These are phyloP conservation scores for Pleurotus salmoneostramineus DNA, from an alignment of 768 basidiomycete genomes.

Conservation along the genomic window DNA sequence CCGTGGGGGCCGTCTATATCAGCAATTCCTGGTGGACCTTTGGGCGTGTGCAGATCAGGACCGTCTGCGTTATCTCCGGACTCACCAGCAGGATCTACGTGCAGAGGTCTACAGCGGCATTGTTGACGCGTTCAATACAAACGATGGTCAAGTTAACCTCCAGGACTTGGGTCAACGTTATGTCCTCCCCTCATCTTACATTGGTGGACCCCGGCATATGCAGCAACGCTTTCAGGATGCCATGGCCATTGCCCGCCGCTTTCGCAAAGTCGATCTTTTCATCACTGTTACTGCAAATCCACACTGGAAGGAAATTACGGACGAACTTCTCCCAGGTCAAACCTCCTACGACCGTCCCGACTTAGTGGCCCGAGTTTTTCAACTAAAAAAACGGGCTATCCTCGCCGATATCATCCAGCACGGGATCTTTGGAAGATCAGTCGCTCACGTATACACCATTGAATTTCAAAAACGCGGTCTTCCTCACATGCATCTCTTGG, in stretches of 20 bases:
- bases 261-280: conserved; percentile 35
- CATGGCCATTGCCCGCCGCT: conserved; percentile 34
- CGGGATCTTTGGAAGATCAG: conserved; percentile 35
- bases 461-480: conserved; percentile 58
- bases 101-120: conserved; percentile 29
- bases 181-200: conserved; percentile 27
- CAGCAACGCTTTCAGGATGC: conserved; percentile 36
- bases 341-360: conserved; percentile 37
- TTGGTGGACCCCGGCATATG: conserved; percentile 32
- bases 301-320: conserved; percentile 36
- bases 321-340: conserved; percentile 25
- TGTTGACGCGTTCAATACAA: conserved; percentile 17
- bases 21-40: conserved; percentile 33
- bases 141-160: conserved; percentile 20
- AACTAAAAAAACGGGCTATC: conserved; percentile 32
- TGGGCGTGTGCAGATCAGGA: conserved; percentile 34
- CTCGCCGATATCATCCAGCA: conserved; percentile 28
- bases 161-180: conserved; percentile 24
- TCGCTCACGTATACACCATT: conserved; percentile 45
- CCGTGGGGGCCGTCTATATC: conserved; percentile 28
- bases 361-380: conserved; percentile 41
- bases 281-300: conserved; percentile 49
- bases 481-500: conserved; percentile 48
- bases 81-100: conserved; percentile 27
- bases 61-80: conserved; percentile 23